Base-by-base conservation (phyloP, 805 yeast species). In the Candida hungchunana region DNA sequence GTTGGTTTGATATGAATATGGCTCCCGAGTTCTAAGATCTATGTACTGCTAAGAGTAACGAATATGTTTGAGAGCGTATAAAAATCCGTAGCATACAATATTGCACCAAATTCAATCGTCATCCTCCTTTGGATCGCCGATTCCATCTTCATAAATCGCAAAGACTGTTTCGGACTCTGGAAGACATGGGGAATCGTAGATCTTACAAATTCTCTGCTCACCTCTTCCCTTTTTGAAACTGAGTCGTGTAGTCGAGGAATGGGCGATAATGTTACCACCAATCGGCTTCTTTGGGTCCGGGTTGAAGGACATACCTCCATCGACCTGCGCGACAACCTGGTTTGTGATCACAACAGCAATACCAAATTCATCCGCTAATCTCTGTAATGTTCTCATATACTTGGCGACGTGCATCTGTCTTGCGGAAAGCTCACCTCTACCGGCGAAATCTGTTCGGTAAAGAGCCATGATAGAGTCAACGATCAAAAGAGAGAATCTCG, bases 231-330 rank as follows among this genome's bases (percentile, higher is more conserved):
- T 93, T 55, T 82, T 83, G 59, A 93, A 79, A 37, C 84, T 82
- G 40, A 93, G 71, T 53, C 98, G 75, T 3, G 98, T 93, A 6
- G 97, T 90, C 3, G 97, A 88, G 14, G 95, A 80, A 60, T 93
- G 98, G 1, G 97, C 98, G 59, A 93, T 82, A 50, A 93, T 93
- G 56, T 93, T 90, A 51, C 98, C 98, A 43, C 98, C 98, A 48
- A 93, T 90, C 13, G 98, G 98, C 60, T 93, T 93, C 60, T 93
- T 93, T 12, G 97, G 97, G 60, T 93, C 98, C 1, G 96, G 95
- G 50, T 89, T 88, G 59, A 79, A 89, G 18, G 76, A 71, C 61
- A 69, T 68, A 27, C 77, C 77, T 53, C 94, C 94, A 55, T 93
- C 98, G 14, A 93, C 98, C 61, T 89, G 97, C 4, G 97, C 97